Conservation (phyloP, 345 rosid genomes). For the Pugionium cornutum region DNA sequence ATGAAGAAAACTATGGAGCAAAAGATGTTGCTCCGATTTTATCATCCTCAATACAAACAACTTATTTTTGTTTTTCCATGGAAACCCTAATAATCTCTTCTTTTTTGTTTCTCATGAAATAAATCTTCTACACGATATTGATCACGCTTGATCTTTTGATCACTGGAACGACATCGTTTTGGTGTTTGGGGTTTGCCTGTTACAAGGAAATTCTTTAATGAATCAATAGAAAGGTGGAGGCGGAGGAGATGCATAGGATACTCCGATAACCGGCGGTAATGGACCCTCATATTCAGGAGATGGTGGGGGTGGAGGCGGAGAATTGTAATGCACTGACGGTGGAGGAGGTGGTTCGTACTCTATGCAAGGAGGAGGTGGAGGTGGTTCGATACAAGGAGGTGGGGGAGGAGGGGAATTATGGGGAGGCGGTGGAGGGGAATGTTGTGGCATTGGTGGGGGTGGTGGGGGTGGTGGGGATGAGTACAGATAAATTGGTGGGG, state of each 20-base stretch:
- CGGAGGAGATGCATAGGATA: conserved; percentile 95
- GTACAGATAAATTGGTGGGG: conserved; percentile 42
- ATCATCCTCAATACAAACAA: conserved; percentile 37
- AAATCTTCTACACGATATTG: conserved; percentile 38
- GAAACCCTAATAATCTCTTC: conserved; percentile 20
- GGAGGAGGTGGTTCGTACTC: conserved; percentile 58
- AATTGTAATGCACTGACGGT: conserved; percentile 30
- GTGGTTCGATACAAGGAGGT: conserved; percentile 59
- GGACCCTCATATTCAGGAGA: conserved; percentile 81
- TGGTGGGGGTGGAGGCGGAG: conserved; percentile 51
- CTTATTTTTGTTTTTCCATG: too few relatives aligned
- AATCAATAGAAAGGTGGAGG: conserved; percentile 98
- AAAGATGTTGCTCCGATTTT: conserved; percentile 41
- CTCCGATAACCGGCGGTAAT: conserved; percentile 81
- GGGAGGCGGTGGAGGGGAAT: conserved; percentile 58
- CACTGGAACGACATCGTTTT: conserved; percentile 31
- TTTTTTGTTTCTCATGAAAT: conserved; percentile 22
- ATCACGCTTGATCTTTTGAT: conserved; percentile 28
- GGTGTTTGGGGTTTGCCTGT: conserved; percentile 32
- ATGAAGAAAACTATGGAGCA: conserved; percentile 36
- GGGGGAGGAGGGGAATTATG: conserved; percentile 52
- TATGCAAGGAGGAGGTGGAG: conserved; percentile 62
- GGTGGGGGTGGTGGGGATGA: conserved; percentile 35
- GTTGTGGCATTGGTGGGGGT: neutral
- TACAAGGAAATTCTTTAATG: conserved; percentile 31